Base-by-base conservation (phyloP, 352 stramenopile species). In the Plasmopara viticola region DNA sequence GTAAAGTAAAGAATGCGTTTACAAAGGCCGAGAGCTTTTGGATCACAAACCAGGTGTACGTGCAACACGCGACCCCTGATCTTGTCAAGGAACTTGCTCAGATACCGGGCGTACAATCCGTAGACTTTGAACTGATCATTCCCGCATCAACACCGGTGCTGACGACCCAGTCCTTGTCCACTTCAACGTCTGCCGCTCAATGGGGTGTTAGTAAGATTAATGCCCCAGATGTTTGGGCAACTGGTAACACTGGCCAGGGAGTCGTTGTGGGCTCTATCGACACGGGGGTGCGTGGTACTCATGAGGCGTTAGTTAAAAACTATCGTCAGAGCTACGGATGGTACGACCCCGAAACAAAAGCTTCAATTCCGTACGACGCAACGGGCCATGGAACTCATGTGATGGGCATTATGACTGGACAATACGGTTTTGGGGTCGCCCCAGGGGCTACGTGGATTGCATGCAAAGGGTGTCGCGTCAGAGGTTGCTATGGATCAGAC, bases 201-300 rank as follows among this genome's bases (percentile, higher is more conserved):
- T 84, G 70, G 72, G 72, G 75, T 37, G 56, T 81, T 1, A 66
- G 33, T 14, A 77, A 71, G 38, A 78, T 86, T 25, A 74, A 79
- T 33, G 70, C 75, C 1, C 68, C 70, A 0, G 49, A 58, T 1
- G 66, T 79, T 2, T 86, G 75, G 75, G 54, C 54, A 17, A 70
- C 56, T 17, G 72, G 72, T 0, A 78, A 83, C 42, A 81, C 55
- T 7, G 78, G 78, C 5, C 55, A 74, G 28, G 70, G 66, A 17
- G 63, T 87, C 6, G 64, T 80, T 8, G 62, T 89, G 9, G 78
- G 75, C 9, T 68, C 68, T 15, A 89, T 87, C 37, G 78, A 89
- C 45, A 81, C 71, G 0, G 75, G 78, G 10, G 78, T 76, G 25
- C 72, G 72, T 14, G 44, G 51, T 10, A 80, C 66, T 5, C 75